Base-by-base conservation (phyloP, 2,329 filamentous ascomycete genomes). In the Diplodia seriata region DNA sequence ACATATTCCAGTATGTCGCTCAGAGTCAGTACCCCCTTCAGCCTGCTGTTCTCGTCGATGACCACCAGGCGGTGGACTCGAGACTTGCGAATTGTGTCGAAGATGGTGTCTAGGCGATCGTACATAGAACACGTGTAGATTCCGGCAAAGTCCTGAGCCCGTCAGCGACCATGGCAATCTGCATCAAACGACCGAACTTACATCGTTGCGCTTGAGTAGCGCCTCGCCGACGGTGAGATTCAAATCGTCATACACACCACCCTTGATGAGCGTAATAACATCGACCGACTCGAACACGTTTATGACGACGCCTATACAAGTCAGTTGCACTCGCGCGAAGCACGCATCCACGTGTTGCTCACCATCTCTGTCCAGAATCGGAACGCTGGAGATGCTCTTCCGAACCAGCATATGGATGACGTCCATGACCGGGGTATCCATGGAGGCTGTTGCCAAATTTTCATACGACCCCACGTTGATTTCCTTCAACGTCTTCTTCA, bases 221-320 rank as follows among this genome's bases (percentile, higher is more conserved):
- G 94, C 94, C 70, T 97, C 94, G 53, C 94, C 95, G 4, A 98
- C 92, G 7, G 87, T 92, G 23, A 93, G 87, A 69, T 91, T 89
- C 68, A 99, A 84, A 72, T 97, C 94, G 71, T 98, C 95, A 76
- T 98, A 98, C 43, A 89, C 89, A 23, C 94, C 93, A 26, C 93
- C 93, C 80, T 96, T 97, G 81, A 99, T 97, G 74, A 97, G 89
- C 0, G 94, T 91, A 73, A 99, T 97, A 69, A 99, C 94, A 79
- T 99, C 95, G 62, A 99, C 94, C 1, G 95, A 92, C 81, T 99
- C 96, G 75, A 99, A 99, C 12, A 98, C 93, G 75, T 99, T 99
- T 71, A 98, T 87, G 0, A 99, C 89, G 38, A 87, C 83, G 62
- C 87, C 88, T 87, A 73, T 0, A 36, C 15, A 40, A 14, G 26